Evolutionary conservation across 2,329 filamentous ascomycete species (phyloP), one percentile per base, ranked within the genome.

Genomic region (Talaromyces atroroseus): DNA sequence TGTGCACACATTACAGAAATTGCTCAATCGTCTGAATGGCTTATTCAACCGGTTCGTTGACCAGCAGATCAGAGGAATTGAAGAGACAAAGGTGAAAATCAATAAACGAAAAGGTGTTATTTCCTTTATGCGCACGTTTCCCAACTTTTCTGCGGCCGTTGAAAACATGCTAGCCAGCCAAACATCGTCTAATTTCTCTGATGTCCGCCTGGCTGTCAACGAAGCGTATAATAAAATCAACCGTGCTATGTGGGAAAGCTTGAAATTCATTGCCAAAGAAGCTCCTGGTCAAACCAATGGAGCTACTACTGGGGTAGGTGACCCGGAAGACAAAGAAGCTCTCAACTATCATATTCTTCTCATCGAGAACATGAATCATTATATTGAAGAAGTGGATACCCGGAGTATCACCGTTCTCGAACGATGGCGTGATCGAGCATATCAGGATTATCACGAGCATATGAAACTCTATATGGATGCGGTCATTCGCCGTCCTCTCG

Each of bases 331-430:
- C 69, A 97, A 99, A 74, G 92, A 96, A 71, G 90, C 91, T 5
- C 82, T 99, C 59, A 97, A 97, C 75, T 96, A 95, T 75, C 92
- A 97, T 72, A 96, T 99, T 65, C 81, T 97, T 34, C 81, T 97
- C 54, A 97, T 99, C 63, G 92, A 99, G 73, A 99, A 99, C 72
- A 96, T 96, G 91, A 95, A 96, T 68, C 91, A 96, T 73, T 97
- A 95, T 74, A 79, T 94, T 11, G 92, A 97, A 69, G 92, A 96
- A 71, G 88, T 95, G 8, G 90, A 95, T 63, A 76, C 87, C 16
- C 82, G 84, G 18, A 81, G 82, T 38, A 84, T 94, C 60, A 82
- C 88, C 7, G 84, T 95, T 0, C 80, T 97, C 4, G 85, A 89
- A 59, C 85, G 89, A 63, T 96, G 92, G 89, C 88, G 86, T 66